A percentile compares a stretch with the other conserved stretches of the same genome.
phyloP scores from a whole-genome alignment of 2,329 filamentous ascomycete genomes.

The Aspergillus persii region DNA sequence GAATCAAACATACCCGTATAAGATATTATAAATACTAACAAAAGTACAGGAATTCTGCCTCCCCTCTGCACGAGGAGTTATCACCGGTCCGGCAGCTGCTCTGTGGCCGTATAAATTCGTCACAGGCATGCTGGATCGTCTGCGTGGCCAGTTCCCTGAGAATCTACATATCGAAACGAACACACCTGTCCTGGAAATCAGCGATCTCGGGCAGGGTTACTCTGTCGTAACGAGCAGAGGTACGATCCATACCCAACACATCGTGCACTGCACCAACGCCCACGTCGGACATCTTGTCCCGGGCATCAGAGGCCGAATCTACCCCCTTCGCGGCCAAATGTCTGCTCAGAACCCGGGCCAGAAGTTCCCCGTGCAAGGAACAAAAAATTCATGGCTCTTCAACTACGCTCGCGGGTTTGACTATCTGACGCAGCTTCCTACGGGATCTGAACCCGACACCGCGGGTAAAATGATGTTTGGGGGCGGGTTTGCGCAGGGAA shows the following conservation, averaged over 20 bases:
- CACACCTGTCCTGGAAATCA: constrained; percentile 18
- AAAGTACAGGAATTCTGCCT: constrained; percentile 23
- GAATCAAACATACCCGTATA: neutral
- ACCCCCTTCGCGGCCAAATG: constrained; percentile 43
- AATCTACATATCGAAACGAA: constrained; percentile 25
- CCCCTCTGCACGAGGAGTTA: constrained; percentile 20
- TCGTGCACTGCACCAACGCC: constrained; percentile 60
- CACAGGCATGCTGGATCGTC: constrained; percentile 19
- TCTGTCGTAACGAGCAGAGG: constrained; percentile 48
- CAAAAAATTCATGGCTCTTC: constrained; percentile 52
- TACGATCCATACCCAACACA: constrained; percentile 45
- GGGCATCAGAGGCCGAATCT: constrained; percentile 37
- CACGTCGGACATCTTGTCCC: constrained; percentile 54
- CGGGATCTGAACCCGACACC: neutral
- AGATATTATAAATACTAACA: neutral
- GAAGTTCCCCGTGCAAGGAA: constrained; percentile 29
- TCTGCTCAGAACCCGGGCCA: constrained; percentile 37
- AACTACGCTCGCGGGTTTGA: constrained; percentile 50
- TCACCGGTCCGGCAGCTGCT: constrained; percentile 28
- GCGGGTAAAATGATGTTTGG: constrained; percentile 54
- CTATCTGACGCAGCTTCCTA: constrained; percentile 51
- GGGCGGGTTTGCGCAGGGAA: constrained; percentile 50
- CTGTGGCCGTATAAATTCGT: constrained; percentile 36
- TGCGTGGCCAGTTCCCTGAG: constrained; percentile 33
- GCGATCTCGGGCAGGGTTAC: constrained; percentile 27